These are phyloP conservation scores for Sonneratia caseolaris DNA, from an alignment of 345 rosid species.

Conservation along the genomic window DNA sequence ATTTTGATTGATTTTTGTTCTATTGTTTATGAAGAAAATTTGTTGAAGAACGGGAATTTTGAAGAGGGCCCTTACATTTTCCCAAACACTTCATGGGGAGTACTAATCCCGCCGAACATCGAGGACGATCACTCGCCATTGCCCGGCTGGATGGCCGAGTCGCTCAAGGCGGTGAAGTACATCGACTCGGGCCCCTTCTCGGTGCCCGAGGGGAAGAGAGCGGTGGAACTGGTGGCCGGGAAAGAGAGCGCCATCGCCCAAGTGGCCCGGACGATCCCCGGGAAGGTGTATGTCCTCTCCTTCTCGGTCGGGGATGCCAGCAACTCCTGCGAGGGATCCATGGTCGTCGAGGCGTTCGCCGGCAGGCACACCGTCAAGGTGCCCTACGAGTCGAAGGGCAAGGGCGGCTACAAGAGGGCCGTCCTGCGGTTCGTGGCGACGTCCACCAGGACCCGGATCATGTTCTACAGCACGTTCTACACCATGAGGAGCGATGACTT, in stretches of 20 bases:
- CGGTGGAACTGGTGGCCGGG: conserved; percentile 71
- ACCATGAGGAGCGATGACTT: conserved; percentile 61
- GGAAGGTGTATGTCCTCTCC: conserved; percentile 45
- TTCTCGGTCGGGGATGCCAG: conserved; percentile 66
- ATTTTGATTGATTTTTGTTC: neutral
- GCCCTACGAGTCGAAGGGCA: conserved; percentile 58
- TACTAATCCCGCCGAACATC: conserved; percentile 62
- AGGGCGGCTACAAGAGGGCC: conserved; percentile 58
- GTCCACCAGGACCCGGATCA: conserved; percentile 38
- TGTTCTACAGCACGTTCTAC: conserved; percentile 67
- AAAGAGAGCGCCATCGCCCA: conserved; percentile 85
- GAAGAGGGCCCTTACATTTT: conserved; percentile 79
- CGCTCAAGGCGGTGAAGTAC: conserved; percentile 85
- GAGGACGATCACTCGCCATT: conserved; percentile 76
- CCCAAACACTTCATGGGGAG: conserved; percentile 66
- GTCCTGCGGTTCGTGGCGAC: conserved; percentile 40
- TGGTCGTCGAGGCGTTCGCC: conserved; percentile 72
- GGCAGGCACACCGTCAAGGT: conserved; percentile 44
- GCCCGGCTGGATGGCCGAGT: conserved; percentile 75
- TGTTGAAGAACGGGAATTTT: conserved; percentile 60
- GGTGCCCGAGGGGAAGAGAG: conserved; percentile 57
- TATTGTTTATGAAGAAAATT: conserved; percentile 33
- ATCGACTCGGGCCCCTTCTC: conserved; percentile 56
- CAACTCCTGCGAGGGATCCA: conserved; percentile 57
- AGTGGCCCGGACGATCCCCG: conserved; percentile 38